Evolutionary conservation across 495 filamentous ascomycete genomes (phyloP).

Genomic region (Annulohypoxylon maeteangense): DNA sequence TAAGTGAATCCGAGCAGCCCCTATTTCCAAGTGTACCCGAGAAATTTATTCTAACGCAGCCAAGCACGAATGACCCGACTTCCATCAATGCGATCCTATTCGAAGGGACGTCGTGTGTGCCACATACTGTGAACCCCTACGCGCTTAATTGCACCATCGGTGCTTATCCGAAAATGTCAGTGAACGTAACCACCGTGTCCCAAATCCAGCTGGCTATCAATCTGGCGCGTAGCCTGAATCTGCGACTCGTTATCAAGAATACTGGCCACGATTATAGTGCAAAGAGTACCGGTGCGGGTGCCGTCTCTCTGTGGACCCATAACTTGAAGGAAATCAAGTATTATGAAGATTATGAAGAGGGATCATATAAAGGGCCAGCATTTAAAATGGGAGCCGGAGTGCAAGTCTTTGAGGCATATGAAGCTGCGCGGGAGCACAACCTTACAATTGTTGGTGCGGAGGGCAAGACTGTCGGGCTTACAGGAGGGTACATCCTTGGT

Average conservation of each 20-base stretch:
- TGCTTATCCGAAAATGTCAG: slow-evolving; percentile 67
- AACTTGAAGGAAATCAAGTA: slow-evolving; percentile 63
- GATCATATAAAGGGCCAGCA: slow-evolving; percentile 56
- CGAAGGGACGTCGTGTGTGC: slow-evolving; percentile 60
- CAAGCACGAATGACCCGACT: slow-evolving; percentile 54
- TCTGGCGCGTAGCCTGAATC: slow-evolving; percentile 67
- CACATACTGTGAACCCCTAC: slow-evolving; percentile 57
- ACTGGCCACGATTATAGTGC: slow-evolving; percentile 74
- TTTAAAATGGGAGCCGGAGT: slow-evolving; percentile 63
- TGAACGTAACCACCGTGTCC: slow-evolving; percentile 63
- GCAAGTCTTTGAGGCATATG: slow-evolving; percentile 58
- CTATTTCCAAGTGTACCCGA: background rate
- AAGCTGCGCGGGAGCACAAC: slow-evolving; percentile 51
- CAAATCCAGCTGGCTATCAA: slow-evolving; percentile 71
- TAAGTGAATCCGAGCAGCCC: slow-evolving; percentile 8
- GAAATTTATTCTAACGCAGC: slow-evolving; percentile 11
- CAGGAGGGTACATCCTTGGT: slow-evolving; percentile 64
- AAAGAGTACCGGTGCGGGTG: slow-evolving; percentile 59
- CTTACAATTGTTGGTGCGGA: slow-evolving; percentile 62
- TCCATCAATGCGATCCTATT: slow-evolving; percentile 63
- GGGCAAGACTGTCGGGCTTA: slow-evolving; percentile 62
- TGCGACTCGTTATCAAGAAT: slow-evolving; percentile 74
- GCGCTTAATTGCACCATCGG: slow-evolving; percentile 65
- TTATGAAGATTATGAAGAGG: slow-evolving; percentile 54
- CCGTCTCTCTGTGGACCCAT: slow-evolving; percentile 71